These are phyloP conservation scores for Cladosporium halotolerans DNA, from an alignment of 2,329 filamentous ascomycete genomes.

Conservation along the genomic window DNA sequence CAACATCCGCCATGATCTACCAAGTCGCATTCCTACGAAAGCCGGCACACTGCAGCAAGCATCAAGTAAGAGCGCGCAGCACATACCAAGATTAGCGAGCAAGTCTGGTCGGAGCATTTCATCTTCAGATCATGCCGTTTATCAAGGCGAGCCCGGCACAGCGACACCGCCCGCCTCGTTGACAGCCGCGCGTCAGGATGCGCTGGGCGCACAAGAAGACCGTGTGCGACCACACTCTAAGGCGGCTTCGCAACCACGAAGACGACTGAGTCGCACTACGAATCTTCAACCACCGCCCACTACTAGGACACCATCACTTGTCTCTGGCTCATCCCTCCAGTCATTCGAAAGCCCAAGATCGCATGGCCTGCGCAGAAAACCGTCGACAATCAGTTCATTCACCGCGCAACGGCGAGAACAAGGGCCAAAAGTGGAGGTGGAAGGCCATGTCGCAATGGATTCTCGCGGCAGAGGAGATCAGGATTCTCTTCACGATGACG, in stretches of 20 bases:
- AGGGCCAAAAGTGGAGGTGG: conserved; percentile 29
- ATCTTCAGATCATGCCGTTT: conserved; percentile 12
- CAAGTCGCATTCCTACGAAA: conserved; percentile 21
- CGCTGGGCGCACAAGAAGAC: conserved; percentile 2
- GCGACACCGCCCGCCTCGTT: conserved; percentile 14
- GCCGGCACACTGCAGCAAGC: conserved; percentile 2
- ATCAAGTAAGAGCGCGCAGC: conserved; percentile 18
- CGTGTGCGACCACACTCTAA: conserved; percentile 13
- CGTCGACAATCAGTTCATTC: conserved; percentile 38
- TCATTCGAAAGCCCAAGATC: conserved; percentile 41
- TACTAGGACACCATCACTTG: conserved; percentile 39
- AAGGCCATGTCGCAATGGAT: conserved; percentile 15
- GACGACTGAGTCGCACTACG: neutral
- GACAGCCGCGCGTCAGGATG: conserved; percentile 9
- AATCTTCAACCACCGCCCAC: neutral
- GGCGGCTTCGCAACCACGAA: neutral
- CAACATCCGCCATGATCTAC: conserved; percentile 4
- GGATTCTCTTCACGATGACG: conserved; percentile 21
- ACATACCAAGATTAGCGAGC: conserved; percentile 23
- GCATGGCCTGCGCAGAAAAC: conserved; percentile 39
- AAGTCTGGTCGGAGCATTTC: conserved; percentile 18
- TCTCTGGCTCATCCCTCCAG: conserved; percentile 43
- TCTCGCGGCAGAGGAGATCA: conserved; percentile 12
- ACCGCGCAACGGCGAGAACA: conserved; percentile 22
- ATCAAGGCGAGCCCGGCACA: conserved; percentile 12